Evolutionary conservation across 257 asterid genomes (phyloP).

Genomic region (Linderniella brevidens): DNA sequence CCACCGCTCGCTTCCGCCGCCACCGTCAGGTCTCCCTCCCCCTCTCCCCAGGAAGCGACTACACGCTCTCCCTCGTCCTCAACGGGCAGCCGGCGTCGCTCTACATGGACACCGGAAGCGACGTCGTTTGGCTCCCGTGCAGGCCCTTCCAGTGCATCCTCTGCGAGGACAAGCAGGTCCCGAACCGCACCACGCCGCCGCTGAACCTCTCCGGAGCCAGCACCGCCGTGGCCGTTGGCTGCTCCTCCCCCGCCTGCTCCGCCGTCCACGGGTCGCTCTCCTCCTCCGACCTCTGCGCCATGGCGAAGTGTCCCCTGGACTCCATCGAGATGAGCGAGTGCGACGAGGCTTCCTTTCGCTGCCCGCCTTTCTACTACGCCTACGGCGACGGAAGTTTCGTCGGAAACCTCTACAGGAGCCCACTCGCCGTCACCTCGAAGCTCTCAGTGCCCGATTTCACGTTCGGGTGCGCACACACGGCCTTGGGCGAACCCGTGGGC

Average conservation of each 20-base stretch:
- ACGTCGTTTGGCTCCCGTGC: slow-evolving; percentile 92
- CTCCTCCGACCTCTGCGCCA: slow-evolving; percentile 74
- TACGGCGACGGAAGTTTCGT: slow-evolving; percentile 89
- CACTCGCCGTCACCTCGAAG: slow-evolving; percentile 22
- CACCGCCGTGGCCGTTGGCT: slow-evolving; percentile 13
- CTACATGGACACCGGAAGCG: slow-evolving; percentile 95
- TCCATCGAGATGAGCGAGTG: slow-evolving; percentile 56
- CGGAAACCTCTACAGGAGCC: slow-evolving; percentile 38
- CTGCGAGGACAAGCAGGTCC: slow-evolving; percentile 69
- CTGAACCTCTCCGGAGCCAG: slow-evolving; percentile 48
- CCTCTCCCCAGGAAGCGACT: slow-evolving; percentile 71
- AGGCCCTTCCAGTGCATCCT: slow-evolving; percentile 77
- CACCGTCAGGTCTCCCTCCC: slow-evolving; percentile 71
- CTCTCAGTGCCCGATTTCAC: slow-evolving; percentile 40
- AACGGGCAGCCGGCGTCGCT: slow-evolving; percentile 59
- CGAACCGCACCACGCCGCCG: slow-evolving; percentile 19
- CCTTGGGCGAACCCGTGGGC: slow-evolving; percentile 86
- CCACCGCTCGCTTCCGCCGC: slow-evolving; percentile 51
- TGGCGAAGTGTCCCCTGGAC: slow-evolving; percentile 68
- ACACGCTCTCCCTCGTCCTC: slow-evolving; percentile 58
- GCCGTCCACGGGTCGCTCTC: slow-evolving; percentile 45
- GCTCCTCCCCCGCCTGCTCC: slow-evolving; percentile 69
- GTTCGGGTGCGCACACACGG: slow-evolving; percentile 69
- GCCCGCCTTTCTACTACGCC: slow-evolving; percentile 88
- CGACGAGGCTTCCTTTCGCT: slow-evolving; percentile 12